These are phyloP conservation scores for Acacia crassicarpa DNA, from an alignment of 306 rosid species.

Conservation along the genomic window DNA sequence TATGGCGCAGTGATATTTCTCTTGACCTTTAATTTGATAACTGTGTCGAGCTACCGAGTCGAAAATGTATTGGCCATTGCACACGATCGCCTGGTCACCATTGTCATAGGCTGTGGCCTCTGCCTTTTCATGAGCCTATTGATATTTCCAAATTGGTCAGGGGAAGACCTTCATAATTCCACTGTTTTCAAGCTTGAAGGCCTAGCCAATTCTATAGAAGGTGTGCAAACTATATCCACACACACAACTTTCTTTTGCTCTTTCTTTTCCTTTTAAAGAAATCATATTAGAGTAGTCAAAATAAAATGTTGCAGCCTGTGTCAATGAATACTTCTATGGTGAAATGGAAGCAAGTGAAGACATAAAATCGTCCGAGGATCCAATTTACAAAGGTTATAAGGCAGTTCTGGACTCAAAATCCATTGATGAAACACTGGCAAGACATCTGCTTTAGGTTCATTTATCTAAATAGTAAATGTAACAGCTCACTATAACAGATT, in stretches of 20 bases:
- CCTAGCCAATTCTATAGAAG: constrained; percentile 86
- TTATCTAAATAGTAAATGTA: constrained; percentile 7
- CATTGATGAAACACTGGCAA: constrained; percentile 78
- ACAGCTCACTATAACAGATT: background rate
- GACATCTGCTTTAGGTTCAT: constrained; percentile 10
- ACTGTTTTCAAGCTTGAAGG: constrained; percentile 84
- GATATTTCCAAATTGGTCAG: constrained; percentile 91
- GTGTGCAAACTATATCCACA: constrained; percentile 35
- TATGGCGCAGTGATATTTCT: constrained; percentile 89
- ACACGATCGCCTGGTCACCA: constrained; percentile 74
- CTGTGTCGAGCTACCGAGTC: constrained; percentile 76
- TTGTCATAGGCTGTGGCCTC: constrained; percentile 79
- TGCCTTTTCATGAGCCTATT: constrained; percentile 86
- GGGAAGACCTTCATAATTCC: constrained; percentile 81
- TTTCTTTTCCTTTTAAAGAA: background rate
- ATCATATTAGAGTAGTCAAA: background rate
- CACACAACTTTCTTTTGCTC: background rate
- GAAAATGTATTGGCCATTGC: constrained; percentile 69
- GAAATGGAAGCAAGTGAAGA: constrained; percentile 43
- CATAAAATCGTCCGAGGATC: constrained; percentile 47
- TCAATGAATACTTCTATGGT: constrained; percentile 66
- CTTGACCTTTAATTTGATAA: constrained; percentile 80
- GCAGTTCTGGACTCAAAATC: constrained; percentile 94
- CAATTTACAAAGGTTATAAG: constrained; percentile 76
- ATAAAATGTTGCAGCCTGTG: constrained; percentile 72